Evolutionary conservation across 305 asterid species (phyloP).

Genomic region (Petunia hybrid): DNA sequence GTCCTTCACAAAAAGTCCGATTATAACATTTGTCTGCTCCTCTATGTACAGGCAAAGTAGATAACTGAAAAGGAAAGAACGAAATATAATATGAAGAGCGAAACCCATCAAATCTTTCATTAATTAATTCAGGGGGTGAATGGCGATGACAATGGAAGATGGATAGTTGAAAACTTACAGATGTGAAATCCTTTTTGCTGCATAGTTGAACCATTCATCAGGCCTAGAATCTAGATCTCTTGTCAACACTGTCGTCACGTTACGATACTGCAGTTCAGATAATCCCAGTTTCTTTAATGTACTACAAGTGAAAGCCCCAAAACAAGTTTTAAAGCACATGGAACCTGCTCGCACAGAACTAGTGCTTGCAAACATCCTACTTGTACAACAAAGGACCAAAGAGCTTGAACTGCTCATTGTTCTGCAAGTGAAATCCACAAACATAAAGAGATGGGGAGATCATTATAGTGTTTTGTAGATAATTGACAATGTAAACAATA

Average conservation of each 20-base stretch:
- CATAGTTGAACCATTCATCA: constrained; percentile 94
- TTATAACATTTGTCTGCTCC: constrained; percentile 91
- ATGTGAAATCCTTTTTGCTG: constrained; percentile 93
- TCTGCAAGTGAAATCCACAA: constrained; percentile 59
- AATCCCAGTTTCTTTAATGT: constrained; percentile 43
- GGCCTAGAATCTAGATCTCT: constrained; percentile 95
- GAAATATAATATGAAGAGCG: constrained; percentile 13
- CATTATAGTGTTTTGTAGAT: not conserved
- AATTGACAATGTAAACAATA: constrained; percentile 1
- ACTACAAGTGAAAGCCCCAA: constrained; percentile 20
- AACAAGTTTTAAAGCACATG: constrained; percentile 30
- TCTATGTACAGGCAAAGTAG: constrained; percentile 48
- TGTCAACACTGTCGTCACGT: constrained; percentile 98
- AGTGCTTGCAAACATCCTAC: constrained; percentile 87
- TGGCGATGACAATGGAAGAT: constrained; percentile 17
- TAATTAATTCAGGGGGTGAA: constrained; percentile 18
- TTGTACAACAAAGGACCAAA: constrained; percentile 91
- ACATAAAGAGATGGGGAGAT: constrained; percentile 26
- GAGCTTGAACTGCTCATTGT: constrained; percentile 79
- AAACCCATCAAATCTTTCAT: constrained; percentile 1
- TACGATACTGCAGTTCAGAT: constrained; percentile 92
- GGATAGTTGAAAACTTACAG: constrained; percentile 55
- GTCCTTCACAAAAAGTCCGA: constrained; percentile 86
- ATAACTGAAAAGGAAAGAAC: constrained; percentile 28
- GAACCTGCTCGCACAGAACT: constrained; percentile 96